Conservation (phyloP, 352 stramenopile genomes). For the Pythium apleroticum region DNA sequence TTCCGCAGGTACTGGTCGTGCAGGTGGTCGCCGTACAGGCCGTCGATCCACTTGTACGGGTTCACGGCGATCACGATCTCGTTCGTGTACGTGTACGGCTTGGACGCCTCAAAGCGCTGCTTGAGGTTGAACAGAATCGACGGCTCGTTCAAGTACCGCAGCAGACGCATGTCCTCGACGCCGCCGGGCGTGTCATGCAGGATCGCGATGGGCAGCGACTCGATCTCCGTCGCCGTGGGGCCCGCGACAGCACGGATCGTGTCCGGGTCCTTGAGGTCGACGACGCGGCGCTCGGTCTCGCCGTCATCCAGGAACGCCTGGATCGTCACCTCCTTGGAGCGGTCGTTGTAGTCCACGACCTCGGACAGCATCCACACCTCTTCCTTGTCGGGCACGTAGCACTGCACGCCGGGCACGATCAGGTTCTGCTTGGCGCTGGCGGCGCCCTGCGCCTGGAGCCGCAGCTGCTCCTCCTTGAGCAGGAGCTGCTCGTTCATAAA, state of each 20-base stretch:
- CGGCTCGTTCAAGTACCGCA: conserved; percentile 91
- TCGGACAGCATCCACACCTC: conserved; percentile 85
- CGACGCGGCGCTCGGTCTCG: conserved; percentile 63
- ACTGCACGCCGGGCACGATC: conserved; percentile 86
- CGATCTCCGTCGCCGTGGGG: conserved; percentile 72
- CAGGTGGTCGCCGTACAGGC: conserved; percentile 88
- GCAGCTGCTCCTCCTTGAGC: conserved; percentile 79
- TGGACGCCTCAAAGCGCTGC: conserved; percentile 84
- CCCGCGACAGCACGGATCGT: conserved; percentile 81
- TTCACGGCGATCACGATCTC: conserved; percentile 98
- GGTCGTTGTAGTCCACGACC: conserved; percentile 83
- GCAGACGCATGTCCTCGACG: conserved; percentile 85
- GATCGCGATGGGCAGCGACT: conserved; percentile 83
- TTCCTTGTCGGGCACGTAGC: conserved; percentile 87
- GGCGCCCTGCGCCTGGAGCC: conserved; percentile 56
- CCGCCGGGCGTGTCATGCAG: conserved; percentile 72
- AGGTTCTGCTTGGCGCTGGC: conserved; percentile 74
- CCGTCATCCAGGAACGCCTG: conserved; percentile 64
- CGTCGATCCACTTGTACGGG: conserved; percentile 94
- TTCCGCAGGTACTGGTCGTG: conserved; percentile 84
- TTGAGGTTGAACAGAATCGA: conserved; percentile 94
- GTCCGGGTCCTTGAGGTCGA: conserved; percentile 84
- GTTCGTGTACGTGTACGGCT: conserved; percentile 98
- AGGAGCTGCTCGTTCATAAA: conserved; percentile 85
- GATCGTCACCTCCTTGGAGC: conserved; percentile 78